Base-by-base conservation (phyloP, 106 monocot genomes). In the Posidonia australis region DNA sequence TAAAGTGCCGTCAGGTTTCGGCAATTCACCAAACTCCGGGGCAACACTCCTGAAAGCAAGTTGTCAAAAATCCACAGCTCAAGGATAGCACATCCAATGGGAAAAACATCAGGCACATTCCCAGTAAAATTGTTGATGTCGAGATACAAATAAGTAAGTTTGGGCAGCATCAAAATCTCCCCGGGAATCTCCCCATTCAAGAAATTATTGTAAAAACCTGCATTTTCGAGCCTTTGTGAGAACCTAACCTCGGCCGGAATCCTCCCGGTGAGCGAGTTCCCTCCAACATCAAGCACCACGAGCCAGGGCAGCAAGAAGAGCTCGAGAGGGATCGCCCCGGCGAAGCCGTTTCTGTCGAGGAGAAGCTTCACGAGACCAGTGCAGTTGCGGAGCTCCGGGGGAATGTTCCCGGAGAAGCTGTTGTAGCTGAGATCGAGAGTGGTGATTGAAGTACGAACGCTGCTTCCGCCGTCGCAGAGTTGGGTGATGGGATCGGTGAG, bases 51-150 rank as follows among this genome's bases (percentile, higher is more conserved):
- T 3, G 81, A 66, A 29, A 92, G 70, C 53, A 23, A 46, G 52
- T 90, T 90, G 25, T 52, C 27, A 12, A 76, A 64, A 29, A 90
- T n/a, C 56, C 58, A 77, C 4, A 92, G 68, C 10, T 48, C 21
- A 9, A 51, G 30, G 22, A 92, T 51, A 21, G 61, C 21, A 59
- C 84, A 87, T 0, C 49, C 17, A 24, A 30, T 0, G 14, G 77
- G 51, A 45, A 92, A 79, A n/a, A n/a, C n/a, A 3, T 72, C 83
- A 0, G 84, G 82, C 14, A 92, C 16, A 1, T 0, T 10, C 1
- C 87, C 92, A 17, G 92, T 73, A 56, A 92, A 65, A 30, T 80
- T 84, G 66, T 92, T 92, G 14, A 52, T 61, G 63, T 65, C 67
- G 54, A 92, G 59, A 67, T 82, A 76, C 49, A 92, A 20, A 21